Evolutionary conservation across 2,329 filamentous ascomycete genomes (phyloP).

Genomic region (Colletotrichum sp.): DNA sequence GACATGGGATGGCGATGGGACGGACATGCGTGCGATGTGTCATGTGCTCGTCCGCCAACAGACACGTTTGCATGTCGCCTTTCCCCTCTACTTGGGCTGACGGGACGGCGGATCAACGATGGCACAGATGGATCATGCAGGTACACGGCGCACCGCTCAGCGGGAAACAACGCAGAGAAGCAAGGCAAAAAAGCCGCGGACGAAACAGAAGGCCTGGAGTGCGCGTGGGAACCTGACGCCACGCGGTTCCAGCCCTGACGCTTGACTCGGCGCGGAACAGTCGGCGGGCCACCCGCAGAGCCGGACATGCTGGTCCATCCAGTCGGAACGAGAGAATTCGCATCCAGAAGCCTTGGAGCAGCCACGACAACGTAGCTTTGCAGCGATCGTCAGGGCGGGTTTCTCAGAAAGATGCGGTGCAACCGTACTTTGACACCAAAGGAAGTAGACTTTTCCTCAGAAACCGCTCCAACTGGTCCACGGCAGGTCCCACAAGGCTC

Average conservation of each 20-base stretch:
- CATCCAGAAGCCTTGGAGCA: background rate
- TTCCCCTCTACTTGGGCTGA: background rate
- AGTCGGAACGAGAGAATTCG: conserved; percentile 11
- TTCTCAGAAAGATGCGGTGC: background rate
- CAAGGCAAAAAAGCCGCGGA: background rate
- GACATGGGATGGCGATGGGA: background rate
- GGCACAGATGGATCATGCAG: conserved; percentile 1
- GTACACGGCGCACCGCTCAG: conserved; percentile 1
- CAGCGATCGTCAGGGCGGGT: conserved; percentile 18
- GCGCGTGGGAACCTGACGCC: background rate
- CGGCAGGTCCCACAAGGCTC: conserved; percentile 3
- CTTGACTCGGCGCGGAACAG: conserved; percentile 17
- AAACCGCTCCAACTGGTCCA: background rate
- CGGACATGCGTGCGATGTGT: background rate
- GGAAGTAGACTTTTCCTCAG: background rate
- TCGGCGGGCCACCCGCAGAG: background rate
- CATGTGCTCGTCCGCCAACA: background rate
- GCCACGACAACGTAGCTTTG: conserved; percentile 9
- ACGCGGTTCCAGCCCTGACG: conserved; percentile 3
- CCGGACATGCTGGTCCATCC: background rate
- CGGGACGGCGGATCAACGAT: background rate
- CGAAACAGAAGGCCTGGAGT: background rate
- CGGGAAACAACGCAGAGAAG: background rate
- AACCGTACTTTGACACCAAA: background rate
- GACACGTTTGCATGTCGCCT: background rate